Evolutionary conservation across 2,329 filamentous ascomycete species (phyloP), one percentile per base, ranked within the genome.

Genomic region (Aquanectria penicillioides): DNA sequence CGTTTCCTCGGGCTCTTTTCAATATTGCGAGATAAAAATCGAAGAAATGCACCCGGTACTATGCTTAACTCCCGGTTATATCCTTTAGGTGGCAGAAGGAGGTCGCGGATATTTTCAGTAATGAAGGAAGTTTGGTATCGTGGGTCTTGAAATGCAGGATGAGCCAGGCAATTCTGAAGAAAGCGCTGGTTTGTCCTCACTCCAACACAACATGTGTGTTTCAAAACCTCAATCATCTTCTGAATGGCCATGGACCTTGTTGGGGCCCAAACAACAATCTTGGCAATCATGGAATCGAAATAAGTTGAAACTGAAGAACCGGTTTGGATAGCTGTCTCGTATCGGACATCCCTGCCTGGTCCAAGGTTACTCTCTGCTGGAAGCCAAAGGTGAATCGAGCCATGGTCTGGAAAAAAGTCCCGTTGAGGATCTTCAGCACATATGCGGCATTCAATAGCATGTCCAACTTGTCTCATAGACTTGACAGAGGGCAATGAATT

Each of bases 101-200:
- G 77, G 58, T 87, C 84, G 5, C 81, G 79, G 40, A 81, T 80
- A 63, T 90, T 84, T 61, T 89, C 89, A 29, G 84, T 81, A 55
- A 91, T 91, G 67, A 90, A 91, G 2, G 87, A 87, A 0, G 89
- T 91, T 67, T 90, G 88, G 12, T 64, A 64, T 15, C 41, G 36
- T 6, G 41, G 46, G 2, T 47, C 50, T 26, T 37, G 50, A 65
- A 91, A 92, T 61, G 83, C 85, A 0, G 82, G 78, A 62, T 87
- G 89, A n/a, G 82, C 80, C 61, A 87, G 88, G 63, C 89, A 81
- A 15, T 81, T 79, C 72, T 90, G 91, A 40, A 91, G 73, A 68
- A 92, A 92, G 61, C 90, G 87, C 47, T 91, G 90, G 69, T 91
- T 91, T 2, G 89, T 91, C 46, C 77, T 73, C 44, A 80, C 74